Conservation (phyloP, 106 monocot genomes). For the Agapanthus africanus region DNA sequence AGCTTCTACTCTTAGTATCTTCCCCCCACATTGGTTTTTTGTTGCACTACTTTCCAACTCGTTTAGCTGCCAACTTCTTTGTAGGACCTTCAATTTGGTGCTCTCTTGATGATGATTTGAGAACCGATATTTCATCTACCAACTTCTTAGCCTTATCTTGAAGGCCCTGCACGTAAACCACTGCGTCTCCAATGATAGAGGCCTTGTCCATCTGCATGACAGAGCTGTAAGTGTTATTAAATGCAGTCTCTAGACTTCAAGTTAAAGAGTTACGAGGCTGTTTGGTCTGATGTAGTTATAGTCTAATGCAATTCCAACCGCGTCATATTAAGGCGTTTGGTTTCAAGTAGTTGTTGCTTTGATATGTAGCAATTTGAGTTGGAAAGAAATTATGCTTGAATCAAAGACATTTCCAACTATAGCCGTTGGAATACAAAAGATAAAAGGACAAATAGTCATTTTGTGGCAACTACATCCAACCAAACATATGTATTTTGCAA, state of each 20-base stretch:
- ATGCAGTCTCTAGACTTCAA: background rate
- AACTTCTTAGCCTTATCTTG: slow-evolving; percentile 37
- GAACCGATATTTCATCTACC: slow-evolving; percentile 33
- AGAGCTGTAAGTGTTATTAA: background rate
- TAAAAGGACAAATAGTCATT: too few relatives aligned
- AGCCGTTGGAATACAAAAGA: too few relatives aligned
- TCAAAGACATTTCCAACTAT: too few relatives aligned
- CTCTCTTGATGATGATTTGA: slow-evolving; percentile 24
- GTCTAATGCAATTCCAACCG: too few relatives aligned
- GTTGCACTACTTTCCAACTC: background rate
- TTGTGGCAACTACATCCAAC: too few relatives aligned
- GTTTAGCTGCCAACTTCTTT: background rate
- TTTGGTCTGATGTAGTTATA: too few relatives aligned
- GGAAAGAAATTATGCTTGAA: too few relatives aligned
- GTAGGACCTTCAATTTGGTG: background rate
- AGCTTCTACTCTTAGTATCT: slow-evolving; percentile 18
- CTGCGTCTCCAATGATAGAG: slow-evolving; percentile 66
- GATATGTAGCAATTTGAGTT: too few relatives aligned
- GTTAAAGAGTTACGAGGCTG: too few relatives aligned
- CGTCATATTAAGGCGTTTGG: too few relatives aligned
- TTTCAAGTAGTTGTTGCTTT: too few relatives aligned
- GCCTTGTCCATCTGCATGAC: slow-evolving; percentile 77
- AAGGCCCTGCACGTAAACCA: slow-evolving; percentile 40
- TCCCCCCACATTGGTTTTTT: slow-evolving; percentile 3
- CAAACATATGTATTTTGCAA: too few relatives aligned